Base-by-base conservation (phyloP, 202 grass and related monocot genomes). In the Brachypodium distachyon region DNA sequence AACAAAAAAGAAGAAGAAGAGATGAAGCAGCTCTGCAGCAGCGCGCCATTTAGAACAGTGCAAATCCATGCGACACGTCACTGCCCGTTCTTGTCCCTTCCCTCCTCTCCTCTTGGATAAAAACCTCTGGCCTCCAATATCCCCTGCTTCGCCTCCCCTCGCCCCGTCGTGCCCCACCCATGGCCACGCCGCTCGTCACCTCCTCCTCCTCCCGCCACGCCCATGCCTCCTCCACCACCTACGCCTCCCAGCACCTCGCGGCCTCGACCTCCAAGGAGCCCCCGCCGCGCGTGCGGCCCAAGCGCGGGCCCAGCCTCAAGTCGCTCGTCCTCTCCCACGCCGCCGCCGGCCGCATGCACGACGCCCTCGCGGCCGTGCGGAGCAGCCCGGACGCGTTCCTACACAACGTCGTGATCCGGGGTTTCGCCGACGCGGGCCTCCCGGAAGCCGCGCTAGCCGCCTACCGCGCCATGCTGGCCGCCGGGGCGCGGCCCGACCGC, bases 381-480 rank as follows among this genome's bases (percentile, higher is more conserved):
- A 81, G 74, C 17, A 77, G 69, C 66, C 82, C 77, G 4, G 81
- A 83, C 59, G 62, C 77, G 6, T 94, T 94, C 70, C 87, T 94
- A 23, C 88, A 90, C 89, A 97, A 97, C 72, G 54, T 84, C 62
- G 86, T 97, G 75, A 94, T 97, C 78, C 92, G 86, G 27, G 89
- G 82, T 32, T 88, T 91, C 73, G 74, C 91, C 16, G 76, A 90
- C 60, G 73, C 82, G 11, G 84, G 82, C 56, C 79, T 77, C 46
- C 86, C 84, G 55, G 22, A 61, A 52, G 77, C 85, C 39, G 84
- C 86, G 31, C 58, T 94, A 43, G 61, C 67, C 9, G 78, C 82
- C 13, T 97, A 93, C 79, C 44, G 78, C 25, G 53, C 37, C 61
- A 97, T 97, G 94, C 81, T 82, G 10, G 26, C 9, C 6, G 89